phyloP scores from a whole-genome alignment of 345 rosid genomes.

The Populus alba region DNA sequence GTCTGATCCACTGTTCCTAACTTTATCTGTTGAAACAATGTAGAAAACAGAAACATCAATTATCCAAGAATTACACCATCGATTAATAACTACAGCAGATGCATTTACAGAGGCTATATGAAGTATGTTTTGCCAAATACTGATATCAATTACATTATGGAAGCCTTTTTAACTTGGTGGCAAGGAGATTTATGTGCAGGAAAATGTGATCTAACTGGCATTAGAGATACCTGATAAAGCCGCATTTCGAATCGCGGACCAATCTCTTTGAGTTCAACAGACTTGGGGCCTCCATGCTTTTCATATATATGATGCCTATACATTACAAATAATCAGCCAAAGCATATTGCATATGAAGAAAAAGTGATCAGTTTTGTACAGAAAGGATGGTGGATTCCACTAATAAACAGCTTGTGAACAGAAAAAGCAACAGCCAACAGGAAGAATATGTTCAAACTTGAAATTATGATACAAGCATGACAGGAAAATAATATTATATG shows the following conservation, averaged over 20 bases:
- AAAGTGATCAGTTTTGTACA: not conserved
- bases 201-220: not conserved
- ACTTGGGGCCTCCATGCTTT: constrained; percentile 72
- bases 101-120: not conserved
- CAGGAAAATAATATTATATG: not conserved
- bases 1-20: constrained; percentile 80
- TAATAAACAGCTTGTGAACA: not conserved
- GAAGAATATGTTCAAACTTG: not conserved
- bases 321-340: not conserved
- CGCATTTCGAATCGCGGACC: constrained; percentile 92
- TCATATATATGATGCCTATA: constrained; percentile 77
- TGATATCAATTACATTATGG: not conserved
- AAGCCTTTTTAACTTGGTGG: not conserved
- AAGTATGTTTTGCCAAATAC: not conserved
- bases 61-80: not conserved
- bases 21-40: constrained; percentile 50
- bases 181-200: not conserved
- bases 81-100: not conserved
- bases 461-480: not conserved
- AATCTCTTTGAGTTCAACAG: constrained; percentile 73
- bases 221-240: constrained; percentile 66
- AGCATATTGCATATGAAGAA: not conserved
- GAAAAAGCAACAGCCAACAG: not conserved
- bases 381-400: not conserved
- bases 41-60: not conserved